phyloP scores from a whole-genome alignment of 208 protist species.

The Leishmania amazonensis region DNA sequence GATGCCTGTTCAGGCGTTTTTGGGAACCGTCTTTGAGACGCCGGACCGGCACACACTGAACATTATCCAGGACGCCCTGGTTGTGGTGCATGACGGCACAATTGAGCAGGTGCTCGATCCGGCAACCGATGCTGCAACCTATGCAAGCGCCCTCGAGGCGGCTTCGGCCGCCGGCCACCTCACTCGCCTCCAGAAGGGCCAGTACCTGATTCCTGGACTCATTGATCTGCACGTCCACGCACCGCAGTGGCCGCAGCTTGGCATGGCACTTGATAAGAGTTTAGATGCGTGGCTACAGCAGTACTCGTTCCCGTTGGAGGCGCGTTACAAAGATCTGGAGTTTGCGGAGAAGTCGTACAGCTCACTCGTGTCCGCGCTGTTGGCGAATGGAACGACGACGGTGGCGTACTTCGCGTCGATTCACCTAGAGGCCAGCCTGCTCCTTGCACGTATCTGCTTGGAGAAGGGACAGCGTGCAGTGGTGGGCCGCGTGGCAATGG shows the following conservation, averaged over 20 bases:
- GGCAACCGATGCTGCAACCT: slow-evolving; percentile 20
- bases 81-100: slow-evolving; percentile 46
- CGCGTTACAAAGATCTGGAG: slow-evolving; percentile 70
- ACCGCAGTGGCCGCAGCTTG: slow-evolving; percentile 90
- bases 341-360: slow-evolving; percentile 80
- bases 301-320: slow-evolving; percentile 94
- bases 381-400: slow-evolving; percentile 93
- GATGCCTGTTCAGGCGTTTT: slow-evolving; percentile 19
- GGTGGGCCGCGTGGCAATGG: slow-evolving; percentile 93
- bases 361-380: slow-evolving; percentile 63
- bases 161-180: slow-evolving; percentile 35
- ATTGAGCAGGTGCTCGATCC: slow-evolving; percentile 57
- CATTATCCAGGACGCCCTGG: slow-evolving; percentile 47
- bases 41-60: slow-evolving; percentile 41
- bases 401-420: slow-evolving; percentile 92
- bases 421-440: slow-evolving; percentile 75
- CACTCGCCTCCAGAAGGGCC: slow-evolving; percentile 35
- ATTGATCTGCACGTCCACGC: slow-evolving; percentile 95
- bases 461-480: slow-evolving; percentile 88
- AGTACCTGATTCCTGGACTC: slow-evolving; percentile 89
- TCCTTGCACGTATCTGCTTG: slow-evolving; percentile 79
- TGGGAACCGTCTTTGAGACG: slow-evolving; percentile 63
- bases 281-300: slow-evolving; percentile 93
- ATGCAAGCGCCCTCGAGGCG: slow-evolving; percentile 24
- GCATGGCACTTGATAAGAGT: slow-evolving; percentile 82